Evolutionary conservation across 2,329 filamentous ascomycete species (phyloP).

Genomic region (Alternaria rosae): DNA sequence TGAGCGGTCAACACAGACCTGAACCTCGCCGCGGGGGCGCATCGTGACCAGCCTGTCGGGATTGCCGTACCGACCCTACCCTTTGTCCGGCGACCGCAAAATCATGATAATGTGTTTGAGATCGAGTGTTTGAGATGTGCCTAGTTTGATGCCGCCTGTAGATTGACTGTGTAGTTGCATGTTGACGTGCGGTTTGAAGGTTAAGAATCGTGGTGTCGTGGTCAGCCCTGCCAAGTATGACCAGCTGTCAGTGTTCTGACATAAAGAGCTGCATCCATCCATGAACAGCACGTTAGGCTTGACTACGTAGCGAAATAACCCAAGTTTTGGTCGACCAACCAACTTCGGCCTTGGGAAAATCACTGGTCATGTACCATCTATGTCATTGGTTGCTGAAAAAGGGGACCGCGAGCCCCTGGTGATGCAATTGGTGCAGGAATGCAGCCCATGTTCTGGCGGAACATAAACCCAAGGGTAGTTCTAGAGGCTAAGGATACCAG

Average conservation of each 20-base stretch:
- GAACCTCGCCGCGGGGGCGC: slow-evolving; percentile 17
- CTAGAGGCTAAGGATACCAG: slow-evolving; percentile 32
- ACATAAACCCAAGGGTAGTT: slow-evolving; percentile 28
- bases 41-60: slow-evolving; percentile 17
- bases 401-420: slow-evolving; percentile 22
- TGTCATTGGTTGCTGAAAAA: slow-evolving; percentile 23
- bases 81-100: slow-evolving; percentile 8
- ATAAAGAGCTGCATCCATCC: slow-evolving; percentile 35
- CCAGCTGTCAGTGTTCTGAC: slow-evolving; percentile 27
- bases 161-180: slow-evolving; percentile 7
- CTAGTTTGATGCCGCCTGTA: slow-evolving; percentile 4
- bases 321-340: slow-evolving; percentile 17
- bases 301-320: slow-evolving; percentile 19
- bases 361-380: slow-evolving; percentile 19
- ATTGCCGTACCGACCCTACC: slow-evolving; percentile 6
- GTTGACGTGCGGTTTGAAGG: slow-evolving; percentile 1
- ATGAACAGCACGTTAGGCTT: slow-evolving; percentile 25
- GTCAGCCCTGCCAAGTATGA: slow-evolving; percentile 25
- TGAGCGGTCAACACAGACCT: slow-evolving; percentile 17
- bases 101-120: slow-evolving; percentile 2
- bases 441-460: slow-evolving; percentile 30
- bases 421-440: slow-evolving; percentile 40
- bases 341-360: slow-evolving; percentile 19
- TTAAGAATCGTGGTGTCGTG: slow-evolving; percentile 9
- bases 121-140: slow-evolving; percentile 6